These are phyloP conservation scores for Cladobotryum protrusum DNA, from an alignment of 2,329 filamentous ascomycete genomes.

Conservation along the genomic window DNA sequence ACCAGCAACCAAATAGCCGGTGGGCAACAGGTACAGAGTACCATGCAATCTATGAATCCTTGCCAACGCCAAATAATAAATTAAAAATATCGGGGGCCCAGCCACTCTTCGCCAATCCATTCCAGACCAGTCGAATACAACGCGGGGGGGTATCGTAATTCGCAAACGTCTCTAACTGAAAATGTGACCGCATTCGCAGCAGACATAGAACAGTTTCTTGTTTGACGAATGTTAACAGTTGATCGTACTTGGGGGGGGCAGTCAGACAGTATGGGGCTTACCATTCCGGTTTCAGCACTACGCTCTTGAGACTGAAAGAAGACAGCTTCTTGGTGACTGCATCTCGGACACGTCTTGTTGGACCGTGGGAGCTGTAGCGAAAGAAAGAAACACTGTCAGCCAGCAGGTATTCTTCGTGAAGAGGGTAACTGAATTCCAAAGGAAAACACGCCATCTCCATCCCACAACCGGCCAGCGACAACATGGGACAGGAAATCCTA, in stretches of 20 bases:
- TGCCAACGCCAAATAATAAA: conserved; percentile 6
- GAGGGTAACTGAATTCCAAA: conserved; percentile 22
- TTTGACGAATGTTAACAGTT: neutral
- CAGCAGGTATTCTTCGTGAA: conserved; percentile 23
- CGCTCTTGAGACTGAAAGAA: conserved; percentile 99
- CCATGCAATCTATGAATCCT: neutral
- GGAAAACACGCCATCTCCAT: conserved; percentile 4
- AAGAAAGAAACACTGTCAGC: conserved; percentile 38
- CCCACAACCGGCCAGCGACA: conserved; percentile 3
- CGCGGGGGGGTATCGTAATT: too few species aligned
- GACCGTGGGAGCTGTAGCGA: conserved; percentile 76
- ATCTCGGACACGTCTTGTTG: conserved; percentile 78
- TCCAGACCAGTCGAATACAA: too few species aligned
- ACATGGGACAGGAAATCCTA: neutral
- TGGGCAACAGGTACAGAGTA: neutral
- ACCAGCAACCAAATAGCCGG: neutral
- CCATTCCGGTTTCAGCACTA: conserved; percentile 96
- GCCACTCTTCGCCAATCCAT: too few species aligned
- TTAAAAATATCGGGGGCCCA: neutral
- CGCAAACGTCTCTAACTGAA: conserved; percentile 47
- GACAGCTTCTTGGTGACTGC: conserved; percentile 82
- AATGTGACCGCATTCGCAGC: conserved; percentile 87
- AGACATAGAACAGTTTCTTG: conserved; percentile 89
- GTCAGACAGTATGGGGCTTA: conserved; percentile 39
- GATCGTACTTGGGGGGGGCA: neutral